Conservation (phyloP, 108 stramenopile genomes). For the Bacterosira constricta region DNA sequence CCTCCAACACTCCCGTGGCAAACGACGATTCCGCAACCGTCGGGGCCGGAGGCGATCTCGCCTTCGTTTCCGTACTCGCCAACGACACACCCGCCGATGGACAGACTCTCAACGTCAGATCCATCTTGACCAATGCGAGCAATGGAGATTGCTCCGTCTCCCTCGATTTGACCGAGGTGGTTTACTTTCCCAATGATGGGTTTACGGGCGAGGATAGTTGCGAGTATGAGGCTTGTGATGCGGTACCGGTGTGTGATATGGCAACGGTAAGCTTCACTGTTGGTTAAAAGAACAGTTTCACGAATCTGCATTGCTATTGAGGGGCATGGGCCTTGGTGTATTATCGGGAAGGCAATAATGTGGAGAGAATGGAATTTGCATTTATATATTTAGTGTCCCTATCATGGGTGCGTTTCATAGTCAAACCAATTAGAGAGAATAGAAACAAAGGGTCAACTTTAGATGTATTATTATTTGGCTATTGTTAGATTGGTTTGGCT, state of each 20-base stretch:
- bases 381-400: too few species aligned
- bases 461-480: too few species aligned
- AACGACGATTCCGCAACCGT: conserved; percentile 3
- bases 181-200: conserved; percentile 13
- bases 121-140: background rate
- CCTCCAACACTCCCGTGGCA: background rate
- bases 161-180: conserved; percentile 9
- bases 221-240: conserved; percentile 24
- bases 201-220: conserved; percentile 14
- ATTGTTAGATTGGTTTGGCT: too few species aligned
- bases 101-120: conserved; percentile 3
- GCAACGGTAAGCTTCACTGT: conserved; percentile 16
- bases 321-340: too few species aligned
- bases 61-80: conserved; percentile 21
- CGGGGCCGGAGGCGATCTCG: background rate
- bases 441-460: too few species aligned
- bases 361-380: too few species aligned
- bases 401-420: too few species aligned
- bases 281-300: too few species aligned
- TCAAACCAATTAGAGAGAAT: too few species aligned
- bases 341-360: too few species aligned
- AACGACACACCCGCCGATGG: conserved; percentile 6
- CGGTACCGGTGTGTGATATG: conserved; percentile 3
- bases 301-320: too few species aligned
- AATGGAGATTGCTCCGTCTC: conserved; percentile 15